Conservation (phyloP, 1,139 yeast genomes). For the Blastobotrys illinoisensis region DNA sequence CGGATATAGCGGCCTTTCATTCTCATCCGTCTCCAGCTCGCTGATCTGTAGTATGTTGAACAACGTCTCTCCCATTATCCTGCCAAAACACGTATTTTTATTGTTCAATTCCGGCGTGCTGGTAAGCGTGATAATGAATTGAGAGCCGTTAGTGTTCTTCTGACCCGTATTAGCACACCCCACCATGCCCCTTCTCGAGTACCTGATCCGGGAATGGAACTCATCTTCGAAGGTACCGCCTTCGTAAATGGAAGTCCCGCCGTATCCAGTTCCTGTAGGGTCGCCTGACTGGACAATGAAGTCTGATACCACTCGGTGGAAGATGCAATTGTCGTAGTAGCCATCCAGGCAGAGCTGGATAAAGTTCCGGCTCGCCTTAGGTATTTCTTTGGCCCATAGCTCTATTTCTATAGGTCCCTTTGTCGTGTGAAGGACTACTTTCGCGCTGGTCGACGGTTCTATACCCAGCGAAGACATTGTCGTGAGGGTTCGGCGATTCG, state of each 20-base stretch:
- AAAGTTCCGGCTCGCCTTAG: conserved; percentile 46
- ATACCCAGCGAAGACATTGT: conserved; percentile 11
- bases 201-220: conserved; percentile 50
- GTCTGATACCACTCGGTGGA: conserved; percentile 39
- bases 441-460: conserved; percentile 61
- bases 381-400: conserved; percentile 69
- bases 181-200: conserved; percentile 50
- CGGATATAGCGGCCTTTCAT: conserved; percentile 48
- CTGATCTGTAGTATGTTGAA: conserved; percentile 50
- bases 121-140: conserved; percentile 51
- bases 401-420: conserved; percentile 60
- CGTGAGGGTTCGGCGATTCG: neutral
- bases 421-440: conserved; percentile 49
- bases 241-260: conserved; percentile 29
- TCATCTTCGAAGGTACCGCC: conserved; percentile 40
- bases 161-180: conserved; percentile 43
- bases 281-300: conserved; percentile 41
- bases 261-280: conserved; percentile 33
- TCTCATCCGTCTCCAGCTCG: conserved; percentile 43
- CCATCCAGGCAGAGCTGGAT: conserved; percentile 45
- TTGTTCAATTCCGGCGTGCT: conserved; percentile 41
- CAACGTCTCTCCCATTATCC: conserved; percentile 54
- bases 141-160: conserved; percentile 37
- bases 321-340: conserved; percentile 39
- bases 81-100: conserved; percentile 55